Conservation (phyloP, 2,329 filamentous ascomycete genomes). For the Fusarium pseudograminearum region DNA sequence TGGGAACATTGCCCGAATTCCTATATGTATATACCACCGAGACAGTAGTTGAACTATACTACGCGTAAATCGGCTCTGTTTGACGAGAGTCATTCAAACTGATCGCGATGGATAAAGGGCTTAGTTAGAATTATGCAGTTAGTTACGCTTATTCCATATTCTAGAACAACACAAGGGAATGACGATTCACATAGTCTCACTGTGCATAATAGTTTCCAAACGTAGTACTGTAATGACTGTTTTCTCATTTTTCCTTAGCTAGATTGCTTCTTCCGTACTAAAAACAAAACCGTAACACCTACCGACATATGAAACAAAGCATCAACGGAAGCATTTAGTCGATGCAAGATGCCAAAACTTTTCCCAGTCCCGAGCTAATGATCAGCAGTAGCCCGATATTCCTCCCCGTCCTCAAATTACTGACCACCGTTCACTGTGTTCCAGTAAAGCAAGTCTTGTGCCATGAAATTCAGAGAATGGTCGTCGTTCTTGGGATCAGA, state of each 20-base stretch:
- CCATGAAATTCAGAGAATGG: too few relatives aligned
- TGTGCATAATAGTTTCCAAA: background rate
- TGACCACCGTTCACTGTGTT: too few relatives aligned
- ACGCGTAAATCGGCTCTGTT: background rate
- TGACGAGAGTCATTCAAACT: too few relatives aligned
- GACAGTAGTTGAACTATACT: background rate
- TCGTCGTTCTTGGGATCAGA: background rate
- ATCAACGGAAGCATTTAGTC: background rate
- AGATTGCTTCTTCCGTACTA: background rate
- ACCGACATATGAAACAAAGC: fast-evolving
- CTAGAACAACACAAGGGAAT: background rate
- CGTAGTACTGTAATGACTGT: background rate
- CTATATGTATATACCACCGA: background rate
- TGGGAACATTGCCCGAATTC: background rate
- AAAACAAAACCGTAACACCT: background rate
- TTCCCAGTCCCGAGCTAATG: background rate
- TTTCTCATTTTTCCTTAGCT: background rate
- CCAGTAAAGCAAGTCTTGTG: too few relatives aligned
- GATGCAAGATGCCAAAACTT: background rate
- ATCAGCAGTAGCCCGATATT: fast-evolving
- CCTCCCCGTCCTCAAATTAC: background rate
- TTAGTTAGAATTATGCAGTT: background rate
- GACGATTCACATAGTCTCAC: background rate
- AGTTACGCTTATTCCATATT: background rate
- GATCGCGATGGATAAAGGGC: background rate